Percentiles rank a stretch among this genome's conserved stretches.
These are phyloP conservation scores for Penicillium crustosum DNA, from an alignment of 2,329 filamentous ascomycete species.

Conservation along the genomic window DNA sequence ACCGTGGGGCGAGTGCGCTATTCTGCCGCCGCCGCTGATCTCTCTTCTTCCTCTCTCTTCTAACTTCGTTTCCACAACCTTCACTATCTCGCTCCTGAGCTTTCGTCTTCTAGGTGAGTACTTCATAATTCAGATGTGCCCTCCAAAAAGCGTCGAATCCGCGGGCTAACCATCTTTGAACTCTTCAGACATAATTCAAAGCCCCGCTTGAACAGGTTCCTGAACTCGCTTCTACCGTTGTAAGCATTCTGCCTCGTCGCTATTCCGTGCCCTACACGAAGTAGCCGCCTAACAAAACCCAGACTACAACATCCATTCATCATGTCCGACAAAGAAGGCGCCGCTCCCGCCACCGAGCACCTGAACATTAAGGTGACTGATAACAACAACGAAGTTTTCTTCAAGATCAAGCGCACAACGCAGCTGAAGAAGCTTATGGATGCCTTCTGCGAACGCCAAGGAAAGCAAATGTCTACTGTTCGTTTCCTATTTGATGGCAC, in stretches of 20 bases:
- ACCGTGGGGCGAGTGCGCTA: constrained; percentile 23
- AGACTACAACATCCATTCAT: background rate
- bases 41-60: constrained; percentile 24
- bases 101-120: constrained; percentile 6
- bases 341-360: constrained; percentile 65
- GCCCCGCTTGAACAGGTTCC: background rate
- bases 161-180: background rate
- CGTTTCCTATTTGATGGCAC: constrained; percentile 96
- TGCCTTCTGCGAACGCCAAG: constrained; percentile 94
- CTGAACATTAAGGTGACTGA: constrained; percentile 99
- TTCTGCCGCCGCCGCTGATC: constrained; percentile 34
- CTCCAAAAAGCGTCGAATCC: background rate
- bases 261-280: background rate
- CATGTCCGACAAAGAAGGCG: constrained; percentile 24
- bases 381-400: constrained; percentile 99
- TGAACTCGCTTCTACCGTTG: background rate
- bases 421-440: constrained; percentile 98
- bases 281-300: constrained; percentile 1
- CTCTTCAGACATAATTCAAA: background rate
- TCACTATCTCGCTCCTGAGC: background rate
- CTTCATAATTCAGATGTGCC: background rate
- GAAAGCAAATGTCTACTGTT: constrained; percentile 79
- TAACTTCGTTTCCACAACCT: constrained; percentile 11
- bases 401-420: constrained; percentile 98
- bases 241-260: background rate